A percentile compares a stretch with the other conserved stretches of the same genome.
These are phyloP conservation scores for Clarireedia hainanense DNA, from an alignment of 2,329 filamentous ascomycete species.

Conservation along the genomic window DNA sequence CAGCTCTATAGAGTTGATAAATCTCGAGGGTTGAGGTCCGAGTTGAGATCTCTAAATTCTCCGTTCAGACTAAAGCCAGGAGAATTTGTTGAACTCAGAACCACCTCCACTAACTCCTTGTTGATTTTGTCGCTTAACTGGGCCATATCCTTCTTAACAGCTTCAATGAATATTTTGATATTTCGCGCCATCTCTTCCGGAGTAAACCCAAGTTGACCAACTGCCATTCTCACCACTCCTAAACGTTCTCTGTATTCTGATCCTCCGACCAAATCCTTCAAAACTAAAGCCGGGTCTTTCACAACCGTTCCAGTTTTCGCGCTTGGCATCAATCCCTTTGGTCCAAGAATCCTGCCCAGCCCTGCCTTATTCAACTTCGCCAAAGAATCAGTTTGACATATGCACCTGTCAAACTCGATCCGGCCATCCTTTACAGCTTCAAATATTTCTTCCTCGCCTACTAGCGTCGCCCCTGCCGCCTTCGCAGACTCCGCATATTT, in stretches of 20 bases:
- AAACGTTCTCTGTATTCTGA: slow-evolving; percentile 80
- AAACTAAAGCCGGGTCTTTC: slow-evolving; percentile 63
- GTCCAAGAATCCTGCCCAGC: slow-evolving; percentile 75
- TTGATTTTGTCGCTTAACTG: slow-evolving; percentile 53
- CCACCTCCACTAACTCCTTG: slow-evolving; percentile 68
- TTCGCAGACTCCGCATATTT: slow-evolving; percentile 65
- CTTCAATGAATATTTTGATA: slow-evolving; percentile 66
- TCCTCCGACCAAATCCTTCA: slow-evolving; percentile 76
- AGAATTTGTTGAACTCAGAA: slow-evolving; percentile 79
- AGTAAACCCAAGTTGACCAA: slow-evolving; percentile 84
- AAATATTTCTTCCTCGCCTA: slow-evolving; percentile 82
- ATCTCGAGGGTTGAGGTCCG: slow-evolving; percentile 44
- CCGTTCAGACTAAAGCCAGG: slow-evolving; percentile 85
- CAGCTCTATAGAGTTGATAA: slow-evolving; percentile 38
- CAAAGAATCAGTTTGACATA: slow-evolving; percentile 76
- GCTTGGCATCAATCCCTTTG: slow-evolving; percentile 87
- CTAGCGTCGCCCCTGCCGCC: slow-evolving; percentile 70
- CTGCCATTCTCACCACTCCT: slow-evolving; percentile 79
- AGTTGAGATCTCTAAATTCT: slow-evolving; percentile 57
- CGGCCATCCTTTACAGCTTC: slow-evolving; percentile 62
- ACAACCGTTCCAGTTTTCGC: slow-evolving; percentile 84
- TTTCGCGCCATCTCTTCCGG: slow-evolving; percentile 82
- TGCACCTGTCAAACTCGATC: slow-evolving; percentile 80
- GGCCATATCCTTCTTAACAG: slow-evolving; percentile 70
- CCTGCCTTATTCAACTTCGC: slow-evolving; percentile 73